These are phyloP conservation scores for Cystobasidiaceae sp. DNA, from an alignment of 1,284 basidiomycete genomes.

Conservation along the genomic window DNA sequence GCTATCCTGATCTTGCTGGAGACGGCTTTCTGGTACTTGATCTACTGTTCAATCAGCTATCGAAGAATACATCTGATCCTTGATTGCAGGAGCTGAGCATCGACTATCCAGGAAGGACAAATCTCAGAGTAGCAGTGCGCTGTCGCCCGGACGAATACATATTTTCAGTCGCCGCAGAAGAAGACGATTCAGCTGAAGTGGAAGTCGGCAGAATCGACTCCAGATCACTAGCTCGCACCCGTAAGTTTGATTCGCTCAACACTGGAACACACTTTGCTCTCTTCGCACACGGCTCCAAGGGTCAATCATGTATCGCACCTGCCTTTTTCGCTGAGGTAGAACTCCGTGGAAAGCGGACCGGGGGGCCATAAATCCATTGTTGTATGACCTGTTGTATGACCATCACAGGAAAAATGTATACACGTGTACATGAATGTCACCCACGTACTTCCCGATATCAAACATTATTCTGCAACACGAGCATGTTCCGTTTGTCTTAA, in stretches of 20 bases:
- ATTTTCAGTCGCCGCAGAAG: neutral
- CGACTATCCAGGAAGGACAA: neutral
- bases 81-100: neutral
- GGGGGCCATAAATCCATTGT: too few species aligned
- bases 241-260: conserved; percentile 3
- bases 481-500: too few species aligned
- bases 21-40: neutral
- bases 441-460: too few species aligned
- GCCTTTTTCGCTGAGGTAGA: neutral
- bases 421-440: too few species aligned
- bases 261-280: conserved; percentile 6
- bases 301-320: neutral
- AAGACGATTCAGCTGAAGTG: neutral
- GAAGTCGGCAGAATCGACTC: neutral
- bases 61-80: neutral
- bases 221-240: neutral
- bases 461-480: too few species aligned
- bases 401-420: too few species aligned
- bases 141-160: neutral
- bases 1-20: neutral
- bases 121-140: neutral
- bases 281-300: neutral
- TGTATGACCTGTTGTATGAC: too few species aligned
- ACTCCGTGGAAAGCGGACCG: neutral
- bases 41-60: neutral